Evolutionary conservation across 805 yeast genomes (phyloP).

Genomic region (Scheffersomyces amazonensis): DNA sequence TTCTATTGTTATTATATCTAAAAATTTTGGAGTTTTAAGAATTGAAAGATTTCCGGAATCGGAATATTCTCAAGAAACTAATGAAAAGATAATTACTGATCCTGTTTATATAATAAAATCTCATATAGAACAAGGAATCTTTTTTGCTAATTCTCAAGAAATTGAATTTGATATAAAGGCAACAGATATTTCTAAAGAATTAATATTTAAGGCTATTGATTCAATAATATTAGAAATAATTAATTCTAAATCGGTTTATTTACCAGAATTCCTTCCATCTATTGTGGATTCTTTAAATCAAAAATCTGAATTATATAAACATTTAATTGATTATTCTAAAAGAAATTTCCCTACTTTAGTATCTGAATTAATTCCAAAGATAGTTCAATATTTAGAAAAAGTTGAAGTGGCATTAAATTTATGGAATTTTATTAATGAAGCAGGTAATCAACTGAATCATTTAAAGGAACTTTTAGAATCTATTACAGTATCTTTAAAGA

Average conservation of each 20-base stretch:
- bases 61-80: slow-evolving; percentile 7
- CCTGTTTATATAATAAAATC: slow-evolving; percentile 51
- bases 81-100: slow-evolving; percentile 12
- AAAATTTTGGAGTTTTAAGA: slow-evolving; percentile 58
- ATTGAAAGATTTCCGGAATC: slow-evolving; percentile 45
- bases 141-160: slow-evolving; percentile 49
- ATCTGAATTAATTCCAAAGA: slow-evolving; percentile 32
- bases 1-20: slow-evolving; percentile 46
- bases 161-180: slow-evolving; percentile 37
- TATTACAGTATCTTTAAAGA: slow-evolving; percentile 1
- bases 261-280: slow-evolving; percentile 53
- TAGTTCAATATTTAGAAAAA: slow-evolving; percentile 31
- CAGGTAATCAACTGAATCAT: slow-evolving; percentile 4
- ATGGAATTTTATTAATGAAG: slow-evolving; percentile 24
- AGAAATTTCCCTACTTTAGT: slow-evolving; percentile 43
- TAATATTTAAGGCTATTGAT: slow-evolving; percentile 36
- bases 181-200: slow-evolving; percentile 20
- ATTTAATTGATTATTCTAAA: slow-evolving; percentile 44
- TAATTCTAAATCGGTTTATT: slow-evolving; percentile 50
- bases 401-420: slow-evolving; percentile 45
- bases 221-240: slow-evolving; percentile 56
- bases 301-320: slow-evolving; percentile 44
- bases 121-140: slow-evolving; percentile 82
- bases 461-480: slow-evolving; percentile 5
- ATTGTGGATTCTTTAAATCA: slow-evolving; percentile 48